Evolutionary conservation across 495 filamentous ascomycete genomes (phyloP).

Genomic region (Penicillium bialowiezense): DNA sequence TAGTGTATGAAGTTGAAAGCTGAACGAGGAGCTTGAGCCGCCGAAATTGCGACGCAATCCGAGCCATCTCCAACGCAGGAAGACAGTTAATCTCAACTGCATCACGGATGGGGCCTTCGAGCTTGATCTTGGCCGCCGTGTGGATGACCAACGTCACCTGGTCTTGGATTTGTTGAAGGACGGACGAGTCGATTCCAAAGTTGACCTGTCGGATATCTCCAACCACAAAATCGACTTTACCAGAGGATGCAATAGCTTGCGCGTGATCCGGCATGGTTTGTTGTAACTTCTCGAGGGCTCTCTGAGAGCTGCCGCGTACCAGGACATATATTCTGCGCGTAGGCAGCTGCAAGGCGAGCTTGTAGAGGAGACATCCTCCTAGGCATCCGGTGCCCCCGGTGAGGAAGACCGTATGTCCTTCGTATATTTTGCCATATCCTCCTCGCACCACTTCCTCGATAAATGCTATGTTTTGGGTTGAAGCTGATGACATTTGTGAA

Average conservation of each 20-base stretch:
- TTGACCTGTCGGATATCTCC: conserved; percentile 30
- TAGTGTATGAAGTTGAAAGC: conserved; percentile 35
- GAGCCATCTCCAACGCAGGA: conserved; percentile 32
- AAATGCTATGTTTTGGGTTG: conserved; percentile 4
- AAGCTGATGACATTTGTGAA: conserved; percentile 14
- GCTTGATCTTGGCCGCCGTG: conserved; percentile 34
- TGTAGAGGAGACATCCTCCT: conserved; percentile 38
- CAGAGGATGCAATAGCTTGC: conserved; percentile 24
- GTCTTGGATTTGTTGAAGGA: conserved; percentile 18
- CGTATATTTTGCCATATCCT: conserved; percentile 30
- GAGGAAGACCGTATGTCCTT: conserved; percentile 33
- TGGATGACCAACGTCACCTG: conserved; percentile 39
- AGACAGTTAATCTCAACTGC: conserved; percentile 38
- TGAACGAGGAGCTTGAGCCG: conserved; percentile 35
- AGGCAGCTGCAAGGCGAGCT: conserved; percentile 35
- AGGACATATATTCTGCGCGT: conserved; percentile 33
- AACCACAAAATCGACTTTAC: conserved; percentile 30
- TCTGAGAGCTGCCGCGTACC: conserved; percentile 22
- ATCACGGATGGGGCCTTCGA: conserved; percentile 29
- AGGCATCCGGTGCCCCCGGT: conserved; percentile 38
- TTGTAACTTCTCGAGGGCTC: conserved; percentile 31
- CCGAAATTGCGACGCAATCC: conserved; percentile 27
- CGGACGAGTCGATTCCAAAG: conserved; percentile 23
- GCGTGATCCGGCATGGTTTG: conserved; percentile 33
- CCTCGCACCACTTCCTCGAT: conserved; percentile 22